Evolutionary conservation across 2,329 filamentous ascomycete genomes (phyloP).

Genomic region (Verticillium albo-atrum): DNA sequence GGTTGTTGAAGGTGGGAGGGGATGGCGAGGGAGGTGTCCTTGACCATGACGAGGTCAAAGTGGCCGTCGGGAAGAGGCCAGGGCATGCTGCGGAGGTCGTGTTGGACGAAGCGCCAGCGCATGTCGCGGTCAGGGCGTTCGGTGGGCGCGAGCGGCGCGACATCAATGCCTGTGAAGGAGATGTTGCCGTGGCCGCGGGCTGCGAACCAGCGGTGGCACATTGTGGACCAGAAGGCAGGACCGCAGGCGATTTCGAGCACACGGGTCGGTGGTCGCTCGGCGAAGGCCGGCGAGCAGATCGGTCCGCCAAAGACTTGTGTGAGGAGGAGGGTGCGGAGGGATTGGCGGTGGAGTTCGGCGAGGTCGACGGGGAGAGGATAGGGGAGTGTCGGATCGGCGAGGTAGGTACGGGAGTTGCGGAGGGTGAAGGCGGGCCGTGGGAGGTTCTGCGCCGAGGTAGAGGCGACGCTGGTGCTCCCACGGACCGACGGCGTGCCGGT

Average conservation of each 20-base stretch:
- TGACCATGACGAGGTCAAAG: constrained; percentile 86
- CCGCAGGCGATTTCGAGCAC: constrained; percentile 88
- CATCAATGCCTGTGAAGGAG: constrained; percentile 77
- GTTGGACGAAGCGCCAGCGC: constrained; percentile 84
- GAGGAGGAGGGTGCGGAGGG: constrained; percentile 74
- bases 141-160: constrained; percentile 61
- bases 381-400: constrained; percentile 64
- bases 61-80: constrained; percentile 75
- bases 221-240: constrained; percentile 82
- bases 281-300: constrained; percentile 66
- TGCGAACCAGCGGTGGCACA: constrained; percentile 77
- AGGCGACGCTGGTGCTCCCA: constrained; percentile 3
- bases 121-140: constrained; percentile 63
- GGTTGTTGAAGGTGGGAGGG: constrained; percentile 53
- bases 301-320: constrained; percentile 78
- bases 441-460: background rate
- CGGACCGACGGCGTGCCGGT: constrained; percentile 5
- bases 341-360: constrained; percentile 82
- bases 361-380: constrained; percentile 91
- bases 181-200: constrained; percentile 64
- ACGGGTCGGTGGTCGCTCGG: constrained; percentile 64
- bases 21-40: constrained; percentile 70
- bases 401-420: constrained; percentile 77
- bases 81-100: constrained; percentile 72
- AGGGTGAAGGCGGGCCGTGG: constrained; percentile 51